Base-by-base conservation (phyloP, 768 basidiomycete species). In the Russula emetica region DNA sequence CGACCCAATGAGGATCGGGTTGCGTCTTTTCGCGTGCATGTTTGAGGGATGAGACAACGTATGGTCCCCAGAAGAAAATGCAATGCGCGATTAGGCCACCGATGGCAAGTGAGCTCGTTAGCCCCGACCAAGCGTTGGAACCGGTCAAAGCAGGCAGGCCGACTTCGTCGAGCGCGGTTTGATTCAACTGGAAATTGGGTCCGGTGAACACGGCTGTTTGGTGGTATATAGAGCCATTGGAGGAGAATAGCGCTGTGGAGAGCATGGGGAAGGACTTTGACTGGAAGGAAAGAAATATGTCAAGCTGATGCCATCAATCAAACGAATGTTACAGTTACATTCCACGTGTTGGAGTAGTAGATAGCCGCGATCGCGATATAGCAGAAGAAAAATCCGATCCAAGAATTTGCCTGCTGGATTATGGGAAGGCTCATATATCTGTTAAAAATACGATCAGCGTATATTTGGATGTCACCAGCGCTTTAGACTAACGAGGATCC, bases 281-380 rank as follows among this genome's bases (percentile, higher is more conserved):
- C 83, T 85, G 61, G 2, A 5, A n/a, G 34, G 54, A 45, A 55
- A 1, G 60, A 34, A 26, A 61, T 22, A 7, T n/a, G 47, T 28
- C 66, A 71, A 55, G 60, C 24, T 36, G 13, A 50, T 10, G 45
- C 74, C 72, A 69, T 74, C 75, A 26, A 56, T 26, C 3, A 20
- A 54, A 42, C 36, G 9, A n/a, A 40, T 34, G 22, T 28, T 34
- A 6, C 18, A 67, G 69, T 68, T 69, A 82, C 85, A 66, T 81
- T 79, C 84, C 85, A 87, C 7, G 77, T 73, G 68, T 87, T 82
- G n/a, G 80, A 78, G 66, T 85, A 86, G 72, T 84, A 87, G 47
- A 87, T 82, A 3, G 60, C 82, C 74, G 81, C 76, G 47, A 85
- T 76, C 0, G 75, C 76, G 44, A 81, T 69, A 68, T 85, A 86